A percentile compares a stretch with the other conserved stretches of the same genome.
These are phyloP conservation scores for Nasturtium officinale DNA, from an alignment of 345 rosid genomes.

Conservation along the genomic window DNA sequence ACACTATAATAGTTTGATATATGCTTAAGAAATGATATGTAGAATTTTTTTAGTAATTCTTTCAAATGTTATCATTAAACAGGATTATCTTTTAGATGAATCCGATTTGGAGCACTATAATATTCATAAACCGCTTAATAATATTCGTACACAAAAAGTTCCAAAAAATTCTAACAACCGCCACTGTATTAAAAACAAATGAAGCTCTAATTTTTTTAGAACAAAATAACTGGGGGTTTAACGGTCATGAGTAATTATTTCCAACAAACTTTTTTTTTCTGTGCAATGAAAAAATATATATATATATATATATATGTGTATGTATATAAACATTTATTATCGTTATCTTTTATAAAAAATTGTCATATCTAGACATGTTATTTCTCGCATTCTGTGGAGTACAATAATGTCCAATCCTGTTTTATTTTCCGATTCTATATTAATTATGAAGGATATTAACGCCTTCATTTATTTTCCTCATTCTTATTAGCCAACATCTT, in stretches of 20 bases:
- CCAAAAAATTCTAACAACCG: too few species aligned
- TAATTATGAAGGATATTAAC: constrained; percentile 5
- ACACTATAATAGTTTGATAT: too few species aligned
- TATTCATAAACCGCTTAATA: too few species aligned
- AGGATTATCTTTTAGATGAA: too few species aligned
- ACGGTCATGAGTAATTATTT: neutral
- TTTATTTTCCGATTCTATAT: constrained; percentile 7
- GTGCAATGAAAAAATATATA: too few species aligned
- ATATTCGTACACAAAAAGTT: too few species aligned
- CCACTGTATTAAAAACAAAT: too few species aligned
- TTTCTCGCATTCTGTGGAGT: constrained; percentile 21
- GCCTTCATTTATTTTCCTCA: constrained; percentile 21
- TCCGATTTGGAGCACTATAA: too few species aligned
- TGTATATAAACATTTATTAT: neutral
- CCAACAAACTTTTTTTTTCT: neutral
- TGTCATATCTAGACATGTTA: constrained; percentile 22
- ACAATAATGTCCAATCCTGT: constrained; percentile 23
- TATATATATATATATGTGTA: neutral
- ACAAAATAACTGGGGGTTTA: neutral
- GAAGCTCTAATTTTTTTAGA: too few species aligned
- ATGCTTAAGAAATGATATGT: too few species aligned
- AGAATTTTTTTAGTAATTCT: too few species aligned
- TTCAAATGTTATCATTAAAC: too few species aligned
- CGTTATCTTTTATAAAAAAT: neutral
- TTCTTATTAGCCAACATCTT: constrained; percentile 25